phyloP scores from a whole-genome alignment of 1,284 basidiomycete genomes.

The Agaricales sp. region DNA sequence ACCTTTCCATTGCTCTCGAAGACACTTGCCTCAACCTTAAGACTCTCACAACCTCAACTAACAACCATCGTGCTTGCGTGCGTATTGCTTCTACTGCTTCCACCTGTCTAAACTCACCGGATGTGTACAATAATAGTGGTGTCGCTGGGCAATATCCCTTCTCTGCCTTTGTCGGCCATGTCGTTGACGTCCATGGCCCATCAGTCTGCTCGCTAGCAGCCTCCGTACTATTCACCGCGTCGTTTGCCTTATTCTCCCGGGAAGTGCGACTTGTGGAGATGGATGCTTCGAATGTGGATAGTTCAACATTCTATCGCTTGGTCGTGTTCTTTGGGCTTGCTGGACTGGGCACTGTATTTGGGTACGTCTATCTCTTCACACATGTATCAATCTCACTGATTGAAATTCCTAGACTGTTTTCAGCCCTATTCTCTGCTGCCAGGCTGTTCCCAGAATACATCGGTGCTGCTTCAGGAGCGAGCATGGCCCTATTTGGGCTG shows the following conservation, averaged over 20 bases:
- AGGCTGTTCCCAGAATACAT: constrained; percentile 53
- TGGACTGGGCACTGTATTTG: constrained; percentile 58
- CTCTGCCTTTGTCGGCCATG: constrained; percentile 45
- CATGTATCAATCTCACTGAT: no score
- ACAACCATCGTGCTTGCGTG: constrained; percentile 67
- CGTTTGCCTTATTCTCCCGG: constrained; percentile 51
- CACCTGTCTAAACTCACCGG: not conserved
- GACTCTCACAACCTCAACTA: constrained; percentile 63
- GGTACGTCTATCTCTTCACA: constrained; percentile 46
- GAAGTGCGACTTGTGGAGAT: constrained; percentile 38
- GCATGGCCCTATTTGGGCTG: constrained; percentile 63
- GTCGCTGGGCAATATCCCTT: constrained; percentile 64
- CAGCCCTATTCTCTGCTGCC: constrained; percentile 64
- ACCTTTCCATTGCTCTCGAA: constrained; percentile 67
- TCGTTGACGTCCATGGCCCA: constrained; percentile 49
- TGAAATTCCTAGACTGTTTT: constrained; percentile 48
- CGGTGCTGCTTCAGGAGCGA: constrained; percentile 55
- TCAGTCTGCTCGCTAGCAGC: constrained; percentile 56
- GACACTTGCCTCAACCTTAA: constrained; percentile 41
- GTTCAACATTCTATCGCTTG: constrained; percentile 39
- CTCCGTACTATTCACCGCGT: constrained; percentile 42
- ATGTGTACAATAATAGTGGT: constrained; percentile 30
- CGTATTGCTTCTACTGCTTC: constrained; percentile 13
- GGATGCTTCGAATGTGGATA: constrained; percentile 25
- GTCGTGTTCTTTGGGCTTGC: constrained; percentile 49